Evolutionary conservation across 176 grass and related monocot genomes (phyloP).

Genomic region (Puccinellia tenuiflora): DNA sequence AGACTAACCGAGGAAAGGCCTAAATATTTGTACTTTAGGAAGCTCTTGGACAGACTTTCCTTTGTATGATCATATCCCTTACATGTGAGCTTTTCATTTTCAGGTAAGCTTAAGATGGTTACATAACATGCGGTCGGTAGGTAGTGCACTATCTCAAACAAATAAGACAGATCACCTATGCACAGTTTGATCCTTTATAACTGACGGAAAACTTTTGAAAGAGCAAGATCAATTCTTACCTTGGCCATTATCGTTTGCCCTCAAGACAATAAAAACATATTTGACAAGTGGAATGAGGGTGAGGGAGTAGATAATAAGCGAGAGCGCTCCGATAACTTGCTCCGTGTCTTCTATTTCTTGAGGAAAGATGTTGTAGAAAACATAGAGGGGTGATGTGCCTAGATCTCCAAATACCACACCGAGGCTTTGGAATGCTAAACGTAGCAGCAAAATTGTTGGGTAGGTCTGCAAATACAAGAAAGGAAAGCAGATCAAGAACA

Average conservation of each 20-base stretch:
- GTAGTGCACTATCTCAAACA: background rate
- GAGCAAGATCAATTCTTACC: conserved; percentile 35
- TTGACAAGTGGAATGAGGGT: conserved; percentile 82
- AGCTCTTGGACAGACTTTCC: background rate
- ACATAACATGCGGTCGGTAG: background rate
- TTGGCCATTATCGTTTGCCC: conserved; percentile 80
- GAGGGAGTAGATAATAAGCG: conserved; percentile 83
- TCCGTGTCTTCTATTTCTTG: conserved; percentile 52
- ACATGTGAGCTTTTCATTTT: background rate
- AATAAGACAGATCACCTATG: background rate
- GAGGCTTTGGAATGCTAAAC: conserved; percentile 77
- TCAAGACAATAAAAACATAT: conserved; percentile 79
- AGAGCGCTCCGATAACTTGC: conserved; percentile 73
- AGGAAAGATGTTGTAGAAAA: conserved; percentile 77
- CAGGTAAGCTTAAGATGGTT: background rate
- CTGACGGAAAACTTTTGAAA: conserved; percentile 4
- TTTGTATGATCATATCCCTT: background rate
- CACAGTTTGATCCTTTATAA: background rate
- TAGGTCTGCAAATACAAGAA: conserved; percentile 50
- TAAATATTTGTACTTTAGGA: background rate
- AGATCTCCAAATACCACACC: conserved; percentile 82
- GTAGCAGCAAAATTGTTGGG: conserved; percentile 49
- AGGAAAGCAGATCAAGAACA: background rate
- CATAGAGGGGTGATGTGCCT: conserved; percentile 84
- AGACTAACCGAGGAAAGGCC: background rate